These are phyloP conservation scores for Anthostomella pinea DNA, from an alignment of 2,329 filamentous ascomycete genomes.

Conservation along the genomic window DNA sequence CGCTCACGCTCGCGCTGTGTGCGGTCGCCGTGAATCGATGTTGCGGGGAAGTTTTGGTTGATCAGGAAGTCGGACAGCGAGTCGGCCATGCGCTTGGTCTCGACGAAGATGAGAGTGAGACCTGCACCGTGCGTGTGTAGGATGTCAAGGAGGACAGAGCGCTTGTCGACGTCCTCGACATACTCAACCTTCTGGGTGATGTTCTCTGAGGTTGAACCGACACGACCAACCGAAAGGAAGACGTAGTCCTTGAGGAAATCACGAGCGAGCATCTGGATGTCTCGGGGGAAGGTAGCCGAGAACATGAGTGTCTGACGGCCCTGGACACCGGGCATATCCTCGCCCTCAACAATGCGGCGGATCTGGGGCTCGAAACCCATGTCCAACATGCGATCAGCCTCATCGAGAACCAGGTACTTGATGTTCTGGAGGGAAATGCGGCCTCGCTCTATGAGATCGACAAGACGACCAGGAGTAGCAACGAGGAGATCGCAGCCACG, in stretches of 20 bases:
- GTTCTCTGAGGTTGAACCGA: conserved; percentile 99
- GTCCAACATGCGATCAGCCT: conserved; percentile 99
- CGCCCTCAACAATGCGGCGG: conserved; percentile 94
- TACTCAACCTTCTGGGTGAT: conserved; percentile 99
- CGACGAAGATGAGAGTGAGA: conserved; percentile 95
- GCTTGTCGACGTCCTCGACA: conserved; percentile 95
- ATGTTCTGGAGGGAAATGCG: conserved; percentile 97
- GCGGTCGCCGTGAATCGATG: conserved; percentile 96
- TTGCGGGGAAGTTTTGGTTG: conserved; percentile 97
- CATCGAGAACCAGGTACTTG: conserved; percentile 97
- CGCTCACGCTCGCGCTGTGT: conserved; percentile 99
- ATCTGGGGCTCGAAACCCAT: conserved; percentile 99
- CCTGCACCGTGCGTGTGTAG: conserved; percentile 89
- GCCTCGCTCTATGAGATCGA: conserved; percentile 97
- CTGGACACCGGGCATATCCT: conserved; percentile 88
- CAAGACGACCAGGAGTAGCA: conserved; percentile 93
- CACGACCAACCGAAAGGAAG: conserved; percentile 97
- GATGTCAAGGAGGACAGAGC: conserved; percentile 94
- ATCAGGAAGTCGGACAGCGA: conserved; percentile 96
- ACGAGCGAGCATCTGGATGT: conserved; percentile 98
- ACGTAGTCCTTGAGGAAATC: conserved; percentile 99
- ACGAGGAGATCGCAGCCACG: conserved; percentile 94
- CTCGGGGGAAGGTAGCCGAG: conserved; percentile 96
- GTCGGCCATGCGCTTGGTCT: conserved; percentile 99
- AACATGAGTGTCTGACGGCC: conserved; percentile 99